Conservation (phyloP, 129 eudicot genomes). For the Flaveria ramosissima region DNA sequence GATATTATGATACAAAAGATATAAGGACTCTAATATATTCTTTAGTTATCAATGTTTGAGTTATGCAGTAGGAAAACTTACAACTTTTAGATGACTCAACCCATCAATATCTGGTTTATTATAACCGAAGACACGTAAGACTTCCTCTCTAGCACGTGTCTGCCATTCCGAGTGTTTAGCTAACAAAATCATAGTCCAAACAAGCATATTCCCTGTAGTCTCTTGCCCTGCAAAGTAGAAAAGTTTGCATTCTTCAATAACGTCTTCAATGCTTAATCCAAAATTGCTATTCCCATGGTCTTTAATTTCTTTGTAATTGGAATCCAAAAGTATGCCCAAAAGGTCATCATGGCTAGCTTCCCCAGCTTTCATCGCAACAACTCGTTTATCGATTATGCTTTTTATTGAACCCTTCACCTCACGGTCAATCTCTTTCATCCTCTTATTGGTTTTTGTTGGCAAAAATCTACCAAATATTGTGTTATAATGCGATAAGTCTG, state of each 20-base stretch:
- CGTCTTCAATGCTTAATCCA: conserved; percentile 38
- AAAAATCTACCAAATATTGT: conserved; percentile 20
- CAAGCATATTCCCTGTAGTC: conserved; percentile 29
- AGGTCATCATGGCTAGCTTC: conserved; percentile 25
- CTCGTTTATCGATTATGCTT: conserved; percentile 28
- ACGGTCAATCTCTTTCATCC: conserved; percentile 35
- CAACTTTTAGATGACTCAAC: conserved; percentile 30
- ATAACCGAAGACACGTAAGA: conserved; percentile 25
- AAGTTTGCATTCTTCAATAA: conserved; percentile 35
- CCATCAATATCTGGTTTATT: conserved; percentile 34
- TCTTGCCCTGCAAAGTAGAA: conserved; percentile 38
- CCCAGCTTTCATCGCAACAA: conserved; percentile 27
- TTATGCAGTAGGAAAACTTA: conserved; percentile 11
- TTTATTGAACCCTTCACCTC: conserved; percentile 25
- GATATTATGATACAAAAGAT: not conserved
- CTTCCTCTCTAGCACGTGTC: conserved; percentile 35
- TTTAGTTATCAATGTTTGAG: conserved; percentile 6
- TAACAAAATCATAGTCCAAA: conserved; percentile 40
- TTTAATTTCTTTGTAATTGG: conserved; percentile 36
- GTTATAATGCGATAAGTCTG: not conserved
- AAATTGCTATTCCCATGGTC: not conserved
- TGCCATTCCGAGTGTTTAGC: conserved; percentile 33
- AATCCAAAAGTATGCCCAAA: conserved; percentile 39
- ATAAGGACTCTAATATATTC: not conserved
- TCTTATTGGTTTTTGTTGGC: conserved; percentile 32